Conservation (phyloP, 495 filamentous ascomycete species). For the Tuber microsphaerosporum region DNA sequence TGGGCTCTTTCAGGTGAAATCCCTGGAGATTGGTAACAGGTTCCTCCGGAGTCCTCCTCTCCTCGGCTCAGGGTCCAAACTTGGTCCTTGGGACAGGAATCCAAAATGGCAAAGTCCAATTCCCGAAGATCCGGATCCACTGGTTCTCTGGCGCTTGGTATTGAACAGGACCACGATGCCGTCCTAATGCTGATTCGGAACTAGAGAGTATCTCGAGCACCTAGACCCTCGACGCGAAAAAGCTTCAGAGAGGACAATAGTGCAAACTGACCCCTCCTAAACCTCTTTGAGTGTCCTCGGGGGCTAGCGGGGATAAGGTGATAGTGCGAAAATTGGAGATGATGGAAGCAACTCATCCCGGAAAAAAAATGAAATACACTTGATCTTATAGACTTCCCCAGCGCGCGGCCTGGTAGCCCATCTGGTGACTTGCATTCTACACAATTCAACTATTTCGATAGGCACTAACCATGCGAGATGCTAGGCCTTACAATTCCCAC, state of each 20-base stretch:
- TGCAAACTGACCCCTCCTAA: not conserved
- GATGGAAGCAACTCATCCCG: not conserved
- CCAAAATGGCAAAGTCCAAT: not conserved
- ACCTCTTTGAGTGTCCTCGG: not conserved
- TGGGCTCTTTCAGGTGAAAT: too few species aligned
- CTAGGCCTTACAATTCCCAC: not conserved
- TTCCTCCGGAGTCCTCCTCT: not conserved
- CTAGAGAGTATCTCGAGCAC: not conserved
- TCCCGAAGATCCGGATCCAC: not conserved
- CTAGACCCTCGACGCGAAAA: not conserved
- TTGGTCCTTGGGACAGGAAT: too few species aligned
- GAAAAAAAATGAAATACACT: too few species aligned
- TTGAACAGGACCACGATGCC: not conserved
- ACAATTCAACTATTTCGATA: not conserved
- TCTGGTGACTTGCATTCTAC: not conserved
- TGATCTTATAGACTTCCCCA: too few species aligned
- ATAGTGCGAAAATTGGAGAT: not conserved
- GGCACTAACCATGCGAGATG: too few species aligned
- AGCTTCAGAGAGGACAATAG: not conserved
- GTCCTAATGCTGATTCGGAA: not conserved
- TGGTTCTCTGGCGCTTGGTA: not conserved
- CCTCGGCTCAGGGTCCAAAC: too few species aligned
- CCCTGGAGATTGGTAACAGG: not conserved
- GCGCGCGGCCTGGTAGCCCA: too few species aligned
- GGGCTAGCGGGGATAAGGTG: not conserved